These are phyloP conservation scores for Macrophomina phaseolina DNA, from an alignment of 2,329 filamentous ascomycete genomes.

Conservation along the genomic window DNA sequence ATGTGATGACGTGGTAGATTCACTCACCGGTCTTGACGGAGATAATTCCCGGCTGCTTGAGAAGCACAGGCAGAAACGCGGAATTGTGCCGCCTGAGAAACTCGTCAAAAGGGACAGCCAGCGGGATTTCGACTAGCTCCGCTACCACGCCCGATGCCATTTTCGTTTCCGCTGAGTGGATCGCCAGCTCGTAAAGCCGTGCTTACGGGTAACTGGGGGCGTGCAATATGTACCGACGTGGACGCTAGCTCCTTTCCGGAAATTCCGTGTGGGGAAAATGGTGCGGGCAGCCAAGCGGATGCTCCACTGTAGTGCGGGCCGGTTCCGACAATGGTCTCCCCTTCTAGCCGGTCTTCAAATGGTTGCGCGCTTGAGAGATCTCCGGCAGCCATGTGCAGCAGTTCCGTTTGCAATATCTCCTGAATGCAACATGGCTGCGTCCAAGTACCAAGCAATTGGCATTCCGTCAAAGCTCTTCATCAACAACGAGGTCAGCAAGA, in stretches of 20 bases:
- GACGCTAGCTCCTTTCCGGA: background rate
- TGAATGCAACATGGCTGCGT: background rate
- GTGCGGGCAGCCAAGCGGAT: background rate
- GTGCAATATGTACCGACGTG: background rate
- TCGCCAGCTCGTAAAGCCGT: background rate
- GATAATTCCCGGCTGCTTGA: background rate
- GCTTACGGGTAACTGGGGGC: background rate
- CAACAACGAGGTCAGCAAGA: slow-evolving; percentile 5
- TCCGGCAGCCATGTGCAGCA: background rate
- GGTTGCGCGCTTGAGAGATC: background rate
- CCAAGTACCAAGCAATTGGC: background rate
- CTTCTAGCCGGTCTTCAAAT: background rate
- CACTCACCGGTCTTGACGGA: background rate
- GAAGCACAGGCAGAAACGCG: background rate
- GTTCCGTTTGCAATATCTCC: background rate
- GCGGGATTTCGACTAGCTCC: background rate
- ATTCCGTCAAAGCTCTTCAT: slow-evolving; percentile 14
- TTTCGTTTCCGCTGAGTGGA: background rate
- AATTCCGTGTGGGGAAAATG: background rate
- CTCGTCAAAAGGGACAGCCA: background rate
- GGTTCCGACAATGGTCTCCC: background rate
- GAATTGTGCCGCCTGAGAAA: background rate
- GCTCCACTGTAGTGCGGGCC: background rate
- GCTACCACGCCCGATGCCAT: background rate
- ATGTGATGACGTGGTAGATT: too few relatives aligned